phyloP scores from a whole-genome alignment of 345 rosid genomes.

The Turnera subulata region DNA sequence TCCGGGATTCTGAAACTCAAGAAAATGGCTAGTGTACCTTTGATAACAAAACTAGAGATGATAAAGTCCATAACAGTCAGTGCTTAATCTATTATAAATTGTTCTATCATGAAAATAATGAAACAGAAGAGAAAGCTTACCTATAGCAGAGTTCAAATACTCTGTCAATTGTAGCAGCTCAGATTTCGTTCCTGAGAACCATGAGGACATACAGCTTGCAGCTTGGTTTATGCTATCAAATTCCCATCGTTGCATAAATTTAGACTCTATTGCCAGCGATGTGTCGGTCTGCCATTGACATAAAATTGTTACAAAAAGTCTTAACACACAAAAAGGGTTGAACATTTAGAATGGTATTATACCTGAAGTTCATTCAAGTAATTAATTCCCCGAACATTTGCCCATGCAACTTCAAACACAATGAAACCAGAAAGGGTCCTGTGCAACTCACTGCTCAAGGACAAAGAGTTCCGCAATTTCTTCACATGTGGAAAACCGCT shows the following conservation, averaged over 20 bases:
- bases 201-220: slow-evolving; percentile 46
- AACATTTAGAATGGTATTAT: slow-evolving; percentile 20
- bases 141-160: slow-evolving; percentile 53
- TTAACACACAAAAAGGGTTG: not conserved
- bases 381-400: slow-evolving; percentile 77
- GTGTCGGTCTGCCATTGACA: slow-evolving; percentile 74
- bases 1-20: too few relatives aligned
- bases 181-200: slow-evolving; percentile 74
- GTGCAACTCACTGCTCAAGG: slow-evolving; percentile 62
- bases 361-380: slow-evolving; percentile 95
- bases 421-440: slow-evolving; percentile 84
- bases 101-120: not conserved
- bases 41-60: too few relatives aligned
- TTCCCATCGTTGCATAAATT: slow-evolving; percentile 93
- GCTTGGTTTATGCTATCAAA: slow-evolving; percentile 90
- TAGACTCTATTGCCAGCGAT: slow-evolving; percentile 84
- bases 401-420: slow-evolving; percentile 86
- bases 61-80: too few relatives aligned
- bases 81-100: too few relatives aligned
- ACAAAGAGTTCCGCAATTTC: slow-evolving; percentile 57
- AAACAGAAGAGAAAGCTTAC: slow-evolving; percentile 29
- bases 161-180: slow-evolving; percentile 52
- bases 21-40: too few relatives aligned
- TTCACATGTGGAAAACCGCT: slow-evolving; percentile 60
- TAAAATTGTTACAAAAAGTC: slow-evolving; percentile 21